Evolutionary conservation across 2,329 filamentous ascomycete species (phyloP).

Genomic region (Parasarocladium wereldwijsianum): DNA sequence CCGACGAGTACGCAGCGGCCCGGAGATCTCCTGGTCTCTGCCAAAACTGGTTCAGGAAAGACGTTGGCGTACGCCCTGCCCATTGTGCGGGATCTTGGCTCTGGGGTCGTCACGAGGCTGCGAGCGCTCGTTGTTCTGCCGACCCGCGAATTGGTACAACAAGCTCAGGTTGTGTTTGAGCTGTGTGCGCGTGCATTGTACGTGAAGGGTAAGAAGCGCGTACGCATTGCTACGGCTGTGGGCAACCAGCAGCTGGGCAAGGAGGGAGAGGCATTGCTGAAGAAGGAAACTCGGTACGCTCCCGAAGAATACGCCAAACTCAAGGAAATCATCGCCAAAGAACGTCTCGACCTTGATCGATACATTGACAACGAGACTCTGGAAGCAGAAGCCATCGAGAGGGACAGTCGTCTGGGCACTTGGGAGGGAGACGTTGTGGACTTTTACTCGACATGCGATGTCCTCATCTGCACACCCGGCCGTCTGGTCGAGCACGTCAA

Average conservation of each 20-base stretch:
- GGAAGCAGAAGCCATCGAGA: conserved; percentile 9
- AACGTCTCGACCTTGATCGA: conserved; percentile 2
- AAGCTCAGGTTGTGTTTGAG: conserved; percentile 68
- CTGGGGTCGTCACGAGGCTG: conserved; percentile 48
- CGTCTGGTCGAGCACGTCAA: conserved; percentile 83
- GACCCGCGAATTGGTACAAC: conserved; percentile 77
- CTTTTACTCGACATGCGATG: conserved; percentile 62
- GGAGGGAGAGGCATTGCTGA: conserved; percentile 36
- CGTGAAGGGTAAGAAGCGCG: conserved; percentile 42
- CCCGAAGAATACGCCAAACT: conserved; percentile 32
- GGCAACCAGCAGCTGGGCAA: conserved; percentile 64
- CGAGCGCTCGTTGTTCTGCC: conserved; percentile 77
- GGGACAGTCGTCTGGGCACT: conserved; percentile 17
- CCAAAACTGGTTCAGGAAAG: conserved; percentile 90
- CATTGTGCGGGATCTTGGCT: conserved; percentile 61
- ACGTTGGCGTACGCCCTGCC: conserved; percentile 85
- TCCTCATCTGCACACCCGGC: conserved; percentile 84
- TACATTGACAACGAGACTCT: conserved; percentile 5
- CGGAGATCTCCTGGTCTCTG: conserved; percentile 78
- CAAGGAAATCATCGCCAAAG: background rate
- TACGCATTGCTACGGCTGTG: conserved; percentile 69
- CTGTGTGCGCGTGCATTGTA: conserved; percentile 51
- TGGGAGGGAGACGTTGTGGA: conserved; percentile 40
- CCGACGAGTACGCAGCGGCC: conserved; percentile 43
- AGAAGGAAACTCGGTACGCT: conserved; percentile 43